Conservation (phyloP, 2,329 filamentous ascomycete genomes). For the Penicillium crustosum region DNA sequence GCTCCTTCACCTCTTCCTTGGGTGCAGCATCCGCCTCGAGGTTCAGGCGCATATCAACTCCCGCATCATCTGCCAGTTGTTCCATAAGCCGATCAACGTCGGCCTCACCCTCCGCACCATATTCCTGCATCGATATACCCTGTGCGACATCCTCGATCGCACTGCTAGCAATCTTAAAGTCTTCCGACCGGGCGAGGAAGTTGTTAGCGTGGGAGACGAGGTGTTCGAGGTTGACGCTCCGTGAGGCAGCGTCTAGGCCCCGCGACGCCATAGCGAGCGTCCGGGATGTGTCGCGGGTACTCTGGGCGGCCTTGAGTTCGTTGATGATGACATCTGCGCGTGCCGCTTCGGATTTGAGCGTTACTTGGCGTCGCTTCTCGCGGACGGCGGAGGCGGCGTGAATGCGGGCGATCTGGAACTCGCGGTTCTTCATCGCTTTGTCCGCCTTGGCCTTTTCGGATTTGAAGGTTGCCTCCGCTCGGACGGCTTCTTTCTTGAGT, state of each 20-base stretch:
- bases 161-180: constrained; percentile 46
- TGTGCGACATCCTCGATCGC: constrained; percentile 45
- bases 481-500: constrained; percentile 49
- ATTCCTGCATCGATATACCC: constrained; percentile 46
- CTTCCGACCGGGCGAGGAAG: constrained; percentile 43
- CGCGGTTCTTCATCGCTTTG: constrained; percentile 49
- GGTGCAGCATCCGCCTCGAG: constrained; percentile 42
- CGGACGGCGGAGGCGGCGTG: constrained; percentile 49
- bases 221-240: constrained; percentile 48
- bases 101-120: constrained; percentile 45
- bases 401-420: constrained; percentile 52
- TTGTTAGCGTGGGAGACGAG: constrained; percentile 45
- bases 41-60: constrained; percentile 43
- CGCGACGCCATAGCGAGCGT: constrained; percentile 47
- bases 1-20: constrained; percentile 43
- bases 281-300: constrained; percentile 48
- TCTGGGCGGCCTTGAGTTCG: constrained; percentile 50
- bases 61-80: constrained; percentile 46
- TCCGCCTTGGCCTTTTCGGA: constrained; percentile 51
- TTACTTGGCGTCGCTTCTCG: constrained; percentile 48
- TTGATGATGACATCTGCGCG: constrained; percentile 52
- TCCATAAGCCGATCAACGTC: constrained; percentile 48
- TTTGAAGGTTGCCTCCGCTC: constrained; percentile 48
- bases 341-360: constrained; percentile 47
- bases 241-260: constrained; percentile 46